Evolutionary conservation across 2,329 filamentous ascomycete genomes (phyloP), one percentile per base, ranked within the genome.

Genomic region (Curvularia sp.): DNA sequence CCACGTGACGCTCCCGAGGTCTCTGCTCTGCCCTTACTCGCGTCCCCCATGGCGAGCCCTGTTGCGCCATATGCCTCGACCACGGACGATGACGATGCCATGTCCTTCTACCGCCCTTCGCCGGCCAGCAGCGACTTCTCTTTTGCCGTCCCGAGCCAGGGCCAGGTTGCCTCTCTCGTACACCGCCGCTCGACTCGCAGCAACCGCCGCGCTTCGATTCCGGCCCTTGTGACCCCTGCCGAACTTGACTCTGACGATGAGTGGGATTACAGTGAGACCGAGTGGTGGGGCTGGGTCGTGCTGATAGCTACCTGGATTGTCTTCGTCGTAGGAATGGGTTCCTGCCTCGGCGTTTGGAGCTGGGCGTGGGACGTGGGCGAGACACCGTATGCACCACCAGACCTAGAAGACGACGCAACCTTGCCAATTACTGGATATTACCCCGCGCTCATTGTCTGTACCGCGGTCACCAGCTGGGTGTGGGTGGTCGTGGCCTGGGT

Each of bases 321-420:
- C 26, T 98, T 99, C 75, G 93, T 98, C 20, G 87, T 95, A 0
- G 95, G 95, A 31, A 98, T 99, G 91, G 95, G 95, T 53, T 96
- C 91, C 50, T 97, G 93, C 76, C 84, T 98, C 46, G 94, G 91
- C 22, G 88, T 98, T 22, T 99, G 95, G 95, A 95, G 89, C 77
- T 99, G 95, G 95, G 95, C 95, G 2, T 99, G 95, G 95, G 94
- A 98, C 80, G 94, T 98, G 1, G 94, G 94, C 46, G 93, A 94
- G 77, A 97, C 93, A 33, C 94, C 94, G 0, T 97, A 97, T 78
- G 94, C 94, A 53, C 94, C 94, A 50, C 94, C 94, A 3, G 94
- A 98, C 79, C 83, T 98, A 43, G 93, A 97, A 77, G 93, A 98
- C 77, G 95, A 99, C 78, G 89, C 91, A 6, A 98, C 94, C 2